Evolutionary conservation across 495 filamentous ascomycete genomes (phyloP), one percentile per base, ranked within the genome.

Genomic region (Penicillium dipodomyicola): DNA sequence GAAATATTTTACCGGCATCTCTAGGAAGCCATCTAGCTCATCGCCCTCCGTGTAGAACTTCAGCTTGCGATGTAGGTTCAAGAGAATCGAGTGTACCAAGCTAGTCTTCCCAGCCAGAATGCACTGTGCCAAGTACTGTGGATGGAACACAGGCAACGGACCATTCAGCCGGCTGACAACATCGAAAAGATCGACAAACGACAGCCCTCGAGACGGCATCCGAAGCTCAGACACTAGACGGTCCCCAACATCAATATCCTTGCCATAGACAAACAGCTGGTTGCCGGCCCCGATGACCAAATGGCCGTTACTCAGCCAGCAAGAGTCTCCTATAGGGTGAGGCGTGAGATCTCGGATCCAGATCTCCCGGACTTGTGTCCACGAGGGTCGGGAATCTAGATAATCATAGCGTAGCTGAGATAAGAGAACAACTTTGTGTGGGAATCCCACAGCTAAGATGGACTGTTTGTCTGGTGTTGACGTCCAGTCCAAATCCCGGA

Each of bases 401-500:
- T 97, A 96, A 67, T 97, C 93, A 65, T 93, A 97, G 22, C 93
- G 87, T 74, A 96, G 86, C 69, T 97, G 92, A 22, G 89, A 86
- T n/a, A 96, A 78, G 4, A 97, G 77, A 27, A 94, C 67, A 20
- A 97, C 87, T 51, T 87, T 83, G 60, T 93, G 88, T 12, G 87
- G 85, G 66, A 96, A 97, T 5, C 93, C 92, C 35, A 97, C 90
- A 8, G 93, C 90, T 12, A 97, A 81, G 55, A 97, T 90, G 3
- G 90, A 93, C 67, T 97, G 93, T 60, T 82, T 84, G 62, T 96
- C 91, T 0, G 93, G 91, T 0, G 93, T 96, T 8, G 89, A 92
- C 1, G 92, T 93, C 93, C 93, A 97, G 65, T 96, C 92, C 8
- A 97, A 80, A 65, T 96, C 93, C 59, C 84, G 80, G 33, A 97